Evolutionary conservation across 2,329 filamentous ascomycete species (phyloP), one percentile per base, ranked within the genome.

Genomic region (Colletotrichum tropicicola): DNA sequence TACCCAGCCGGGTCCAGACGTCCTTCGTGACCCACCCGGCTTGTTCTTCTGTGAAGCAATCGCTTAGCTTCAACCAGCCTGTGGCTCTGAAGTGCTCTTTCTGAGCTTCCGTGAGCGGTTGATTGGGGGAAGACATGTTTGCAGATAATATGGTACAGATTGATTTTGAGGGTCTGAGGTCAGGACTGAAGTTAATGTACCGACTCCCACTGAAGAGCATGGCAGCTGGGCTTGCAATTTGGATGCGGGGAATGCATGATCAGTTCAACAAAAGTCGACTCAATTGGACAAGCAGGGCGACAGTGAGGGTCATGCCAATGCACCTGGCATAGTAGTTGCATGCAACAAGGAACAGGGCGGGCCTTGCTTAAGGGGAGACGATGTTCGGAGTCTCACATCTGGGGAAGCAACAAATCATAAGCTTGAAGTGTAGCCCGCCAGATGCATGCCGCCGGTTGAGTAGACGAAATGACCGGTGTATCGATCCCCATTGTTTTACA

Each of bases 1-100:
- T 89, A 25, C 87, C 89, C 5, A 92, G 82, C 9, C 90, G 83
- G 0, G 84, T 86, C 90, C 90, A 92, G 35, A 91, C 82, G 43
- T 82, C 77, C 2, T 78, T 61, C 19, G 70, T 79, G 23, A 79
- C 67, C 19, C 68, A 55, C 5, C 73, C 73, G 7, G 79, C 78
- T 59, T 80, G 78, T 43, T 78, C 73, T 15, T 68, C 72, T 2
- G 78, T 79, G 66, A 81, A 82, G 57, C 78, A 72, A 35, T 66
- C 66, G 59, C 68, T 70, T 5, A 74, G 66, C 23, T 68, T 63
- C 49, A 81, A 37, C 78, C 79, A 81, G 32, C 80, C 80, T 58
- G 79, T 74, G 30, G 71, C 59, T 8, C 79, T 69, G 65, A 81
- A 82, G 65, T 80, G 78, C 39, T 79, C 77, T 69, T 78, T 81